Evolutionary conservation across 306 rosid species (phyloP).

Genomic region (Geum urbanum): DNA sequence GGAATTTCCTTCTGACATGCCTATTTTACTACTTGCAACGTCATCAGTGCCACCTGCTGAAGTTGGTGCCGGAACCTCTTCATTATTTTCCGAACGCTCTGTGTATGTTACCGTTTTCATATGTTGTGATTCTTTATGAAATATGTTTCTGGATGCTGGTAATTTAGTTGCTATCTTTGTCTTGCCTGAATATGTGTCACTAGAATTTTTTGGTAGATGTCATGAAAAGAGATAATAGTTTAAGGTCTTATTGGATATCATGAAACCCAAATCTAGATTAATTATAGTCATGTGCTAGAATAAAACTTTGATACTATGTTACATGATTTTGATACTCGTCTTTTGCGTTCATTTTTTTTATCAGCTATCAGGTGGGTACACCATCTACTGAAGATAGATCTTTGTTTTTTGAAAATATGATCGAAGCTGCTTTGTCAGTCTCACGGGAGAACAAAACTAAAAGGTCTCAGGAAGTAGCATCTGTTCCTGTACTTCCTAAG

Average conservation of each 20-base stretch:
- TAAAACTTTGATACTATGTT: not conserved
- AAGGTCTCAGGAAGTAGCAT: slow-evolving; percentile 41
- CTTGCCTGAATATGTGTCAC: not conserved
- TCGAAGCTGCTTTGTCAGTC: slow-evolving; percentile 79
- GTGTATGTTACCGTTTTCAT: slow-evolving; percentile 43
- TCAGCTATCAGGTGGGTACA: slow-evolving; percentile 65
- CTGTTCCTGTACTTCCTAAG: slow-evolving; percentile 80
- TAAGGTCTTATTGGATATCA: not conserved
- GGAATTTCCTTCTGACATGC: slow-evolving; percentile 80
- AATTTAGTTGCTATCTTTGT: not conserved
- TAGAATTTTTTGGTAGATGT: not conserved
- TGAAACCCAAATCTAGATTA: not conserved
- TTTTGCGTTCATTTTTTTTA: slow-evolving; percentile 10
- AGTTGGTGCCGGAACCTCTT: slow-evolving; percentile 62
- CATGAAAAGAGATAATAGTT: not conserved
- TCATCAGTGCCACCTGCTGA: slow-evolving; percentile 59
- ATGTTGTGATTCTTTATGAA: not conserved
- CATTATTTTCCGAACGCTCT: slow-evolving; percentile 56
- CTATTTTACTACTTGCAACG: slow-evolving; percentile 80
- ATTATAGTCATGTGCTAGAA: too few relatives aligned
- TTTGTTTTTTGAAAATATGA: slow-evolving; percentile 55
- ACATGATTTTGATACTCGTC: slow-evolving; percentile 21
- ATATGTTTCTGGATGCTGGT: not conserved
- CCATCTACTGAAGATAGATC: slow-evolving; percentile 68
- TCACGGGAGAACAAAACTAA: slow-evolving; percentile 51